Evolutionary conservation across 2,329 filamentous ascomycete species (phyloP).

Genomic region (Hansfordia pulvinata): DNA sequence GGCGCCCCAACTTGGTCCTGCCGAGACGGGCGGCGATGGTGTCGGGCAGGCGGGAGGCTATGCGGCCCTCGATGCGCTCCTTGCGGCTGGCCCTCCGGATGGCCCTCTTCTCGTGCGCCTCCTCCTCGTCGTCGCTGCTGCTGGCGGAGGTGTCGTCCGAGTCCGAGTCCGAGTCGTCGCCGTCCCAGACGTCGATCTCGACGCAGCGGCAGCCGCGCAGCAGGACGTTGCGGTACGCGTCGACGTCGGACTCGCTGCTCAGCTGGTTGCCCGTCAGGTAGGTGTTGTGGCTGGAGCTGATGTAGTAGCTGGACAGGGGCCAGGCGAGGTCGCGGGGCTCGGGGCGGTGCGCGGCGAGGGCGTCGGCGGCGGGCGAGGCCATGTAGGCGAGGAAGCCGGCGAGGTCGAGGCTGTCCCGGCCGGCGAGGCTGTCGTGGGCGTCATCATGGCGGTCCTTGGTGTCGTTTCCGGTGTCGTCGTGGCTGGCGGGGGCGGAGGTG

Average conservation of each 20-base stretch:
- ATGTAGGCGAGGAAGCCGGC: slow-evolving; percentile 40
- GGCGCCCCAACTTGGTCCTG: slow-evolving; percentile 32
- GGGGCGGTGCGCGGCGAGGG: slow-evolving; percentile 26
- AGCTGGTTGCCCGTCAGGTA: slow-evolving; percentile 85
- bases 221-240: slow-evolving; percentile 75
- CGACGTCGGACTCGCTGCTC: slow-evolving; percentile 72
- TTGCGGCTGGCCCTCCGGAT: slow-evolving; percentile 48
- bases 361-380: slow-evolving; percentile 31
- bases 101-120: slow-evolving; percentile 32
- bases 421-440: slow-evolving; percentile 24
- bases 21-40: slow-evolving; percentile 30
- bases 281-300: slow-evolving; percentile 91
- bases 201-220: slow-evolving; percentile 80
- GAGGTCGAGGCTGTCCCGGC: slow-evolving; percentile 26
- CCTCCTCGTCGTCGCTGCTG: slow-evolving; percentile 34
- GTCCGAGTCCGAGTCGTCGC: slow-evolving; percentile 58
- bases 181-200: slow-evolving; percentile 94
- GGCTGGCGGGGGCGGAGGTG: neutral
- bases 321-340: slow-evolving; percentile 45
- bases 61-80: slow-evolving; percentile 52
- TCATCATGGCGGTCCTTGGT: slow-evolving; percentile 30
- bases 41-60: slow-evolving; percentile 41
- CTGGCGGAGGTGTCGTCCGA: slow-evolving; percentile 47
- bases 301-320: slow-evolving; percentile 82
- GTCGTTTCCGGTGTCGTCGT: neutral